These are phyloP conservation scores for Exutisphaerella laricina DNA, from an alignment of 2,329 filamentous ascomycete genomes.

Conservation along the genomic window DNA sequence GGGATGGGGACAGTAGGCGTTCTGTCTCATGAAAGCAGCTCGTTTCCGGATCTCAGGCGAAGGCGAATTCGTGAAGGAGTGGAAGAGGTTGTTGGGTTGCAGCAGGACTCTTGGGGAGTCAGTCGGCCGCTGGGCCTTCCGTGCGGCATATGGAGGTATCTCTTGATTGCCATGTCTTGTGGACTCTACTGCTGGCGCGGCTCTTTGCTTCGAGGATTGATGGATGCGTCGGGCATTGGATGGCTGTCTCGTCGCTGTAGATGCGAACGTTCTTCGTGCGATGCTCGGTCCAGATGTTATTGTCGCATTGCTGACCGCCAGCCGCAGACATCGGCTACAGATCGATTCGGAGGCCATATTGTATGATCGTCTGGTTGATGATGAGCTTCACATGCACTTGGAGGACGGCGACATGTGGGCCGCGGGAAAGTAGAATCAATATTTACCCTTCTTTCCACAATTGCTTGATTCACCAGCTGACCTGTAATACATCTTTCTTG, in stretches of 20 bases:
- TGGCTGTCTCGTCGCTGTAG: constrained; percentile 17
- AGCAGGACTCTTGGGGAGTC: constrained; percentile 44
- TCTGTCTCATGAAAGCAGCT: constrained; percentile 84
- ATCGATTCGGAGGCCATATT: constrained; percentile 25
- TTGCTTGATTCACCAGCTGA: no score
- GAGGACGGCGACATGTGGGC: no score
- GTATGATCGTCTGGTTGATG: background rate
- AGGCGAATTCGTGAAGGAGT: constrained; percentile 83
- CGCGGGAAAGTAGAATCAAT: no score
- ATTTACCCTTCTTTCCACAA: no score
- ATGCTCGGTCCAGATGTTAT: constrained; percentile 9
- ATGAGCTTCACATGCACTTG: no score
- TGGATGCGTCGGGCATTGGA: constrained; percentile 21
- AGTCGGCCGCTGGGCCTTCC: constrained; percentile 10
- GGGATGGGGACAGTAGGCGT: constrained; percentile 89
- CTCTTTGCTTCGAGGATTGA: constrained; percentile 19
- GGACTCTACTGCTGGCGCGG: constrained; percentile 16
- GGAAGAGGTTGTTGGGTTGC: constrained; percentile 78
- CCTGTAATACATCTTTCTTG: no score
- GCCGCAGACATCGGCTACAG: constrained; percentile 24
- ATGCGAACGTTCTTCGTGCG: constrained; percentile 19
- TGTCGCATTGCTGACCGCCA: constrained; percentile 9
- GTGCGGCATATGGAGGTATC: constrained; percentile 7
- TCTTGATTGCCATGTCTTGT: constrained; percentile 7
- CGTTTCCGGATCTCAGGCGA: constrained; percentile 80